Evolutionary conservation across 2,329 filamentous ascomycete genomes (phyloP).

Genomic region (Hymenoscyphus fraxineus): DNA sequence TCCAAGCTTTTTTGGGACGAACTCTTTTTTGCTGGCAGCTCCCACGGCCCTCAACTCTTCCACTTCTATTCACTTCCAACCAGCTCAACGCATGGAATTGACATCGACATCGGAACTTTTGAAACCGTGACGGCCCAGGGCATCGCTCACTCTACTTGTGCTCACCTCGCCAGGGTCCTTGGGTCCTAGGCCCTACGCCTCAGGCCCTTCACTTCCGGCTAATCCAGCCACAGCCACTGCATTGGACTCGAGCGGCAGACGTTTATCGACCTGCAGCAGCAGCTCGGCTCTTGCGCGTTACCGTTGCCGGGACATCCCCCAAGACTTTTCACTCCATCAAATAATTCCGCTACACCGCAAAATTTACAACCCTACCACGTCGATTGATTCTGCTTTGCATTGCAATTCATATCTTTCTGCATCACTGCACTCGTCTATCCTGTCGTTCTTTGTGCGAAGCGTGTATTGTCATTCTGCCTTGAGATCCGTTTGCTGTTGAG

Average conservation of each 20-base stretch:
- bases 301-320: not conserved
- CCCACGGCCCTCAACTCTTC: not conserved
- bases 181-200: not conserved
- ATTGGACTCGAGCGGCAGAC: not conserved
- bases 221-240: not conserved
- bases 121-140: not conserved
- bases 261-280: constrained; percentile 4
- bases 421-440: not conserved
- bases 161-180: not conserved
- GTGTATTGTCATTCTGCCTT: constrained; percentile 5
- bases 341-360: not conserved
- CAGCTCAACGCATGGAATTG: not conserved
- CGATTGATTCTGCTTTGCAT: not conserved
- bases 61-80: not conserved
- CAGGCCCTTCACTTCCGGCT: not conserved
- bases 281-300: not conserved
- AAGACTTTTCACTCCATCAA: constrained; percentile 1
- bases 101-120: not conserved
- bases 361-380: not conserved
- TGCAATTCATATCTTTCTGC: not conserved
- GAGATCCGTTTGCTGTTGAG: constrained; percentile 14
- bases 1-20: not conserved
- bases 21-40: not conserved
- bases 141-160: not conserved
- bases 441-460: not conserved